Percentiles rank a stretch among this genome's conserved stretches.
Evolutionary conservation across 768 basidiomycete genomes (phyloP).

Genomic region (Trametes sanguinea): DNA sequence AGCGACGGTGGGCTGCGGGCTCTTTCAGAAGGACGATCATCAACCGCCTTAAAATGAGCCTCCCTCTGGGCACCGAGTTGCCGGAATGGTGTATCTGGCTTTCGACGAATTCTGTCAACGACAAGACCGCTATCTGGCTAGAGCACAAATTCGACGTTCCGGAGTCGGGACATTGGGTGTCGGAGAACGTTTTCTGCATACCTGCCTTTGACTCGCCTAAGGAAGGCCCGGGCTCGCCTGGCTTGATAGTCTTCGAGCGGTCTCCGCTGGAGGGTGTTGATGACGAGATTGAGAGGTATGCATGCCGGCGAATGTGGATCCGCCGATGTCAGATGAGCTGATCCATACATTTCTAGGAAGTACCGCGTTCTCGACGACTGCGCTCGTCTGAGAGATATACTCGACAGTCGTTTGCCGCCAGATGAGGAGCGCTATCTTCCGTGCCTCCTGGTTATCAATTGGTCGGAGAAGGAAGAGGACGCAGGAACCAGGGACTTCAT

Average conservation of each 20-base stretch:
- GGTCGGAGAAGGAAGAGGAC: slow-evolving; percentile 48
- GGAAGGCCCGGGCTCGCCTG: slow-evolving; percentile 48
- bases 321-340: neutral
- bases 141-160: slow-evolving; percentile 76
- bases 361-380: slow-evolving; percentile 75
- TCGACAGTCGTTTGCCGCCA: slow-evolving; percentile 48
- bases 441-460: slow-evolving; percentile 60
- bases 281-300: slow-evolving; percentile 70
- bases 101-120: slow-evolving; percentile 71
- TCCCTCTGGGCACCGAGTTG: slow-evolving; percentile 26
- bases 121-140: slow-evolving; percentile 79
- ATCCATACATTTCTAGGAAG: slow-evolving; percentile 46
- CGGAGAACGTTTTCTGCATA: slow-evolving; percentile 62
- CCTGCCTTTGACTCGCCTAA: slow-evolving; percentile 40
- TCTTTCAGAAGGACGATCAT: slow-evolving; percentile 61
- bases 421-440: slow-evolving; percentile 60
- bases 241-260: slow-evolving; percentile 74
- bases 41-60: slow-evolving; percentile 38
- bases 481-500: slow-evolving; percentile 50
- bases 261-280: slow-evolving; percentile 61
- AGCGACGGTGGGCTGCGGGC: slow-evolving; percentile 71
- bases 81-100: slow-evolving; percentile 69
- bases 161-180: slow-evolving; percentile 60
- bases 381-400: slow-evolving; percentile 63
- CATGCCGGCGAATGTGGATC: neutral